These are phyloP conservation scores for Zygoascus meyerae DNA, from an alignment of 1,139 yeast genomes.

Conservation along the genomic window DNA sequence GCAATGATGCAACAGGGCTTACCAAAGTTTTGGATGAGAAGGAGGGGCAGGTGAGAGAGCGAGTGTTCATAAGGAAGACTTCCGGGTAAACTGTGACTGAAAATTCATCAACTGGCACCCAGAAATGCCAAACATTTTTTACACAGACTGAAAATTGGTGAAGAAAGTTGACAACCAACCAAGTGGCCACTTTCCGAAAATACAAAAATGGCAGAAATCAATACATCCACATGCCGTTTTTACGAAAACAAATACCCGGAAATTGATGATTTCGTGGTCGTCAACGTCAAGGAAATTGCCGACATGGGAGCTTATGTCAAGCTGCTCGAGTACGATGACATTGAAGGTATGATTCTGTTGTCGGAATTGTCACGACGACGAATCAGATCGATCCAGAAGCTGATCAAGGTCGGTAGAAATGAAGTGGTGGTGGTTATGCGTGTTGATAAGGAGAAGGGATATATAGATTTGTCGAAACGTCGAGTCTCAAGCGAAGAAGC, in stretches of 20 bases:
- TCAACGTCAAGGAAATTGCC: slow-evolving; percentile 95
- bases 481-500: slow-evolving; percentile 98
- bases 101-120: slow-evolving; percentile 3
- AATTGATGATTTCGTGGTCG: slow-evolving; percentile 98
- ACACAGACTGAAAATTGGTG: neutral
- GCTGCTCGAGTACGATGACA: slow-evolving; percentile 91
- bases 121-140: slow-evolving; percentile 1
- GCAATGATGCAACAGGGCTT: too few relatives aligned
- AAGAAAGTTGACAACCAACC: too few relatives aligned
- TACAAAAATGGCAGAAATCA: slow-evolving; percentile 25
- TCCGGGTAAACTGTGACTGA: slow-evolving; percentile 1
- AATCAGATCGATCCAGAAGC: slow-evolving; percentile 93
- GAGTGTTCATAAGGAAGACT: too few relatives aligned
- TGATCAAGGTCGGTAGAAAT: slow-evolving; percentile 96
- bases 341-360: slow-evolving; percentile 96
- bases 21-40: too few relatives aligned
- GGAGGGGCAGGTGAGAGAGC: too few relatives aligned
- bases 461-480: slow-evolving; percentile 95
- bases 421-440: slow-evolving; percentile 98
- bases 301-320: slow-evolving; percentile 98
- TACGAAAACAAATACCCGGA: slow-evolving; percentile 98
- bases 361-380: slow-evolving; percentile 98
- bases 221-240: slow-evolving; percentile 90
- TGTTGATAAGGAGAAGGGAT: slow-evolving; percentile 98
- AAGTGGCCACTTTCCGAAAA: neutral